These are phyloP conservation scores for Delphinella strobiligena DNA, from an alignment of 2,329 filamentous ascomycete species.

Conservation along the genomic window DNA sequence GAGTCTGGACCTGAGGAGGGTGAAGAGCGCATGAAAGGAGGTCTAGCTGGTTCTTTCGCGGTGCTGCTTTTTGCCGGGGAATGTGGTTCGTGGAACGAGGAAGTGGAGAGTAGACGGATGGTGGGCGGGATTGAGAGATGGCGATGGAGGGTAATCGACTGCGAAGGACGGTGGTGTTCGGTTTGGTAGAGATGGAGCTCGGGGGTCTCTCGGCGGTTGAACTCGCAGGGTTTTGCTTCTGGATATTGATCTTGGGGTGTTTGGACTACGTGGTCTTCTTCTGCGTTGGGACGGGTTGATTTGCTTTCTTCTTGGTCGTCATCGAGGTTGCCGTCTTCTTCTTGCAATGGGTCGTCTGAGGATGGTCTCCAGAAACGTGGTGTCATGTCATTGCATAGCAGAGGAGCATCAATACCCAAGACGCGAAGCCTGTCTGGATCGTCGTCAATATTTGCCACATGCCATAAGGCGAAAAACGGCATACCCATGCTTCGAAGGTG, in stretches of 20 bases:
- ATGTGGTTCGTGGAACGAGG: conserved; percentile 1
- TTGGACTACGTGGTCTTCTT: neutral
- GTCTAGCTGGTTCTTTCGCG: neutral
- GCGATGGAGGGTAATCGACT: no score
- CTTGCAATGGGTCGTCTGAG: no score
- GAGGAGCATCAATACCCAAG: neutral
- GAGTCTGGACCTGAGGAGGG: no score
- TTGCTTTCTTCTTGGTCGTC: no score
- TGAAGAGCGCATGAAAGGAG: no score
- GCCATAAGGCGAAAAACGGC: no score
- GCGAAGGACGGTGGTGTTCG: no score
- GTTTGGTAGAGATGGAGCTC: no score
- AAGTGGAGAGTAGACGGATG: conserved; percentile 2
- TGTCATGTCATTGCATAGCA: no score
- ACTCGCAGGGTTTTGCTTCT: neutral
- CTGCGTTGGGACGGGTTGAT: neutral
- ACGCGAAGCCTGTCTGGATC: neutral
- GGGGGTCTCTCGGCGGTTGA: neutral
- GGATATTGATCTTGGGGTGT: neutral
- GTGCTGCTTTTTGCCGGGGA: conserved; percentile 3
- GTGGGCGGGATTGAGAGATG: conserved; percentile 3
- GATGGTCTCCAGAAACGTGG: no score
- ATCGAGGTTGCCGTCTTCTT: no score
- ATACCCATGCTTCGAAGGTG: conserved; percentile 9
- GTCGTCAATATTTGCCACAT: no score